Percentiles rank a stretch among this genome's conserved stretches.
phyloP scores from a whole-genome alignment of 257 asterid genomes.

The Solanum bulbocastanum region DNA sequence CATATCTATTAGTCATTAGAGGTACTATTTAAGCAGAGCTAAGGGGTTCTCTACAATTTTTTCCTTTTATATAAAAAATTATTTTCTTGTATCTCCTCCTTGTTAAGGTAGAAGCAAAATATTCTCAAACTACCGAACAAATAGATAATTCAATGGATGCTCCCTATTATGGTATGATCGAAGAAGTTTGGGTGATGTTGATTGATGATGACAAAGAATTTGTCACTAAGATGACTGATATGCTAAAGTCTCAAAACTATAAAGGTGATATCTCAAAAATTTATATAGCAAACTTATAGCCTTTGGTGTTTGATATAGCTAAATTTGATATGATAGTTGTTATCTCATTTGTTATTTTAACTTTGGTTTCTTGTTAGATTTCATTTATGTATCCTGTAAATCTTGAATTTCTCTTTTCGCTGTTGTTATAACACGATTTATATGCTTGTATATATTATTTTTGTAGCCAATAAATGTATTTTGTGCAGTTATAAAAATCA shows the following conservation, averaged over 20 bases:
- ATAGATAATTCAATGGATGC: background rate
- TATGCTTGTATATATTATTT: background rate
- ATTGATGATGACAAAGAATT: background rate
- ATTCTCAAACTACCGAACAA: background rate
- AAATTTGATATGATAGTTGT: background rate
- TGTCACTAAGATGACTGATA: background rate
- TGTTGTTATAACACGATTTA: background rate
- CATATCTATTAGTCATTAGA: background rate
- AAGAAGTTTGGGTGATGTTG: background rate
- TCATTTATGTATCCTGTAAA: background rate
- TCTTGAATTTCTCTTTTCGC: background rate
- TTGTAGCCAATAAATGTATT: background rate
- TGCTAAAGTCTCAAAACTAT: background rate
- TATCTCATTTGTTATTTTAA: background rate
- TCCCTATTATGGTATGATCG: background rate
- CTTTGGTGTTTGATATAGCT: background rate
- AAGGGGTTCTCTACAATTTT: background rate
- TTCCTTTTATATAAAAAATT: background rate
- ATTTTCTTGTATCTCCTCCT: background rate
- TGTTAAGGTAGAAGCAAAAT: background rate
- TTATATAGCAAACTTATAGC: background rate
- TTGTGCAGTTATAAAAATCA: too few relatives aligned
- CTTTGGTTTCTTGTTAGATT: background rate
- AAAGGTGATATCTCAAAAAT: background rate
- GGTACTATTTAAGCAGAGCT: background rate